phyloP scores from a whole-genome alignment of 1,284 basidiomycete species.

The Stereum hirsutum region DNA sequence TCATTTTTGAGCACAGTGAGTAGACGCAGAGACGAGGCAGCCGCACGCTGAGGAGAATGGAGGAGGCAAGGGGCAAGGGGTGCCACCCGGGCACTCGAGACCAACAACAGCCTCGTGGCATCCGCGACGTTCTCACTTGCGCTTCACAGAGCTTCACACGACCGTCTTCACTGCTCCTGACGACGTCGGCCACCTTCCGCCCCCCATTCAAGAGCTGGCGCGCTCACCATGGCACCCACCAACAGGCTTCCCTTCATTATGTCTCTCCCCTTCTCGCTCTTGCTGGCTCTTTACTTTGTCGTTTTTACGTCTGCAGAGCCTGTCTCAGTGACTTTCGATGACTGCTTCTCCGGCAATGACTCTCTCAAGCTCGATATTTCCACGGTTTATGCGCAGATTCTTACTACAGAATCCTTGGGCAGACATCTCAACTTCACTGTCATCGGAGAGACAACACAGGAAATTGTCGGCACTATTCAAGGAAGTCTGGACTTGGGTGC shows the following conservation, averaged over 20 bases:
- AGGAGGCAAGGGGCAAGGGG: too few relatives aligned
- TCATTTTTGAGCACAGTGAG: too few relatives aligned
- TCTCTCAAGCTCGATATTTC: conserved; percentile 57
- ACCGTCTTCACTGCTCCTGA: not conserved
- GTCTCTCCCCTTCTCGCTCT: not conserved
- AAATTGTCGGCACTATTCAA: conserved; percentile 53
- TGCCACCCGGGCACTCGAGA: too few relatives aligned
- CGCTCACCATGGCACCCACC: not conserved
- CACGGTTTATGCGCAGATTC: conserved; percentile 67
- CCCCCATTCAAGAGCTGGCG: not conserved
- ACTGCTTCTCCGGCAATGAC: conserved; percentile 50
- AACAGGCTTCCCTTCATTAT: not conserved
- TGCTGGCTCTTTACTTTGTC: not conserved
- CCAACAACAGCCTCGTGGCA: too few relatives aligned
- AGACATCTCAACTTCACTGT: conserved; percentile 57
- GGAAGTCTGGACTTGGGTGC: conserved; percentile 56
- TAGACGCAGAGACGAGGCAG: too few relatives aligned
- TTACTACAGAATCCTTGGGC: conserved; percentile 33
- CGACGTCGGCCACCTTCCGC: not conserved
- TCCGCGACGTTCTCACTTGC: not conserved
- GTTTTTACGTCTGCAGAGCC: conserved; percentile 18
- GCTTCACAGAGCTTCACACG: not conserved
- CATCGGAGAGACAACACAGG: conserved; percentile 45
- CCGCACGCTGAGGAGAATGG: too few relatives aligned
- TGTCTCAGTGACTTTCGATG: conserved; percentile 23